Base-by-base conservation (phyloP, 805 yeast genomes). In the Sugiyamaella boreocaroliniensis region DNA sequence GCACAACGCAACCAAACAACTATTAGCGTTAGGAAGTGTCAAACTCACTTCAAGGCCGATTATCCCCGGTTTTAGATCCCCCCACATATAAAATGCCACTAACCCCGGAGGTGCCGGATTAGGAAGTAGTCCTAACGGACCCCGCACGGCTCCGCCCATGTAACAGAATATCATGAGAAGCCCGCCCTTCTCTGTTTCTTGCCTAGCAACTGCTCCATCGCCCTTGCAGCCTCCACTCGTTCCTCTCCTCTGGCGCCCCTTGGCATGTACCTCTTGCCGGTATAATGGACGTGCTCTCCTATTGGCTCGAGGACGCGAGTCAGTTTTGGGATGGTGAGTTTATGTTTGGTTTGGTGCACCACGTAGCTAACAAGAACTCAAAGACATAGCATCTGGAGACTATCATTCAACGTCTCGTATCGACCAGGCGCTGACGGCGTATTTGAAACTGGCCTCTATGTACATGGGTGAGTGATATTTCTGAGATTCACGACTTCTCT, bases 361-460 rank as follows among this genome's bases (percentile, higher is more conserved):
- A 11, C 11, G 19, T 10, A 18, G n/a, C 40, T 18, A 26, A 29
- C 16, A 81, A n/a, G 84, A 79, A 58, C 82, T 80, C 49, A 75
- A 73, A 4, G 82, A 71, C 41, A 79, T 72, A 16, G 76, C 67
- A 55, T 76, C 77, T 51, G 78, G 66, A 11, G 68, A 61, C 1
- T 58, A 45, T 1, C 84, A 83, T 15, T 75, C 71, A 12, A 65
- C 61, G 1, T 61, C 74, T 12, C 51, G 54, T 22, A 54, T 65
- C 20, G 68, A 64, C 40, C 48, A 54, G 29, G 56, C 61, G 4
- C 53, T 65, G n/a, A 40, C 45, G 12, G 56, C 64, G n/a, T 64
- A 58, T 44, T 48, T 66, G 20, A 55, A 56, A n/a, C 57, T 60
- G 41, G 64, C 64, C 9, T 43, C 66, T 32, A 19, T 49, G 22